These are phyloP conservation scores for Suillus subaureus DNA, from an alignment of 768 basidiomycete genomes.

Conservation along the genomic window DNA sequence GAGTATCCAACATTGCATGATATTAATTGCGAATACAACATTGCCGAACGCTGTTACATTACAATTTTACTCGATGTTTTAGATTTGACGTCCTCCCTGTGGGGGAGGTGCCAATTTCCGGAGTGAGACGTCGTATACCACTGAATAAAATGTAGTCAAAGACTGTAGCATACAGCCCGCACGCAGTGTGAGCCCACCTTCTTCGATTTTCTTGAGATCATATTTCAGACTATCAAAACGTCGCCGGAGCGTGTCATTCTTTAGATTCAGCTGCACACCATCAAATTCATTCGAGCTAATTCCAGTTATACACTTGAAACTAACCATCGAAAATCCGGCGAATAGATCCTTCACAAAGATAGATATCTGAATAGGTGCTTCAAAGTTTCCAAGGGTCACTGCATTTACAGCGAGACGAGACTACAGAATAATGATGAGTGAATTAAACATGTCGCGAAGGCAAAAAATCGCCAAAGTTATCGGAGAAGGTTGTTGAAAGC, in stretches of 20 bases:
- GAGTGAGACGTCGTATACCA: slow-evolving; percentile 84
- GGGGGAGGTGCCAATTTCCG: slow-evolving; percentile 51
- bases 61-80: background rate
- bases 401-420: slow-evolving; percentile 79
- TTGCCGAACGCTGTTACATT: background rate
- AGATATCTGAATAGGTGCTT: slow-evolving; percentile 78
- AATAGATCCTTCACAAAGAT: slow-evolving; percentile 80
- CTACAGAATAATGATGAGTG: slow-evolving; percentile 37
- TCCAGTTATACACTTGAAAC: slow-evolving; percentile 12
- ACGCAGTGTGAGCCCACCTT: slow-evolving; percentile 51
- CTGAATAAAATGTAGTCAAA: slow-evolving; percentile 37
- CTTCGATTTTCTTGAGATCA: slow-evolving; percentile 87
- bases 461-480: background rate
- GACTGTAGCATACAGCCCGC: slow-evolving; percentile 4
- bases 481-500: background rate
- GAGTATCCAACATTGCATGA: background rate
- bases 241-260: slow-evolving; percentile 75
- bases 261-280: slow-evolving; percentile 68
- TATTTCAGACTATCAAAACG: slow-evolving; percentile 84
- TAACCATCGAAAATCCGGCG: slow-evolving; percentile 82
- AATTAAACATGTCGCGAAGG: slow-evolving; percentile 6
- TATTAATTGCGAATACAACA: background rate
- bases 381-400: slow-evolving; percentile 81
- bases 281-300: slow-evolving; percentile 5
- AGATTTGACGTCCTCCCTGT: background rate